These are phyloP conservation scores for Kwoniella bestiolae DNA, from an alignment of 768 basidiomycete species.

Conservation along the genomic window DNA sequence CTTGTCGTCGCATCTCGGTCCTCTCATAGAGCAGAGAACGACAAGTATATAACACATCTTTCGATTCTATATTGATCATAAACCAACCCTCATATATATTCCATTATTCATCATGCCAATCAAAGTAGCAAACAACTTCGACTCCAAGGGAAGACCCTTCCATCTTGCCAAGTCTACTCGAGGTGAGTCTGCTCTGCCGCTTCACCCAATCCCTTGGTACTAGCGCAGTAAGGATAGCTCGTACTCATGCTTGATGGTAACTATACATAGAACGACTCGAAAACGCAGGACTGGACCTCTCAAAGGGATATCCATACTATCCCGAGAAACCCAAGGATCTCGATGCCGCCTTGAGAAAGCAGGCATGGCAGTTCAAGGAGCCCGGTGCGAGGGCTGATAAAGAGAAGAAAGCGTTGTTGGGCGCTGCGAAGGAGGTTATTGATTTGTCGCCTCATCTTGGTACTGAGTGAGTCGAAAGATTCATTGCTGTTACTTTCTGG, in stretches of 20 bases:
- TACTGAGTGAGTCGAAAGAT: conserved; percentile 18
- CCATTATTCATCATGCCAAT: conserved; percentile 26
- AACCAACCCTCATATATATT: too few relatives aligned
- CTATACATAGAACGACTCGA: conserved; percentile 14
- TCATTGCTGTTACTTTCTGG: too few relatives aligned
- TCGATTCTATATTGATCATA: too few relatives aligned
- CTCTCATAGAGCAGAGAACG: too few relatives aligned
- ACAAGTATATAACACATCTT: too few relatives aligned
- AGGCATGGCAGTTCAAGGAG: conserved; percentile 59
- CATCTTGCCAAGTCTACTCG: conserved; percentile 13
- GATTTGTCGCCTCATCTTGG: conserved; percentile 72
- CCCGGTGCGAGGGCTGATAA: conserved; percentile 70
- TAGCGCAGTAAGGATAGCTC: background rate
- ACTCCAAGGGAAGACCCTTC: conserved; percentile 20
- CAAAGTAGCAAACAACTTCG: conserved; percentile 15
- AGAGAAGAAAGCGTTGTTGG: conserved; percentile 67
- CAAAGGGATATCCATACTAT: conserved; percentile 23
- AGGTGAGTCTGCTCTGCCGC: conserved; percentile 9
- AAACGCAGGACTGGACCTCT: conserved; percentile 19
- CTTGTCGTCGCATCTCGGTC: too few relatives aligned
- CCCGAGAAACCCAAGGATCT: conserved; percentile 22
- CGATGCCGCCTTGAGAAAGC: conserved; percentile 11
- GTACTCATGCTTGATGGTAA: background rate
- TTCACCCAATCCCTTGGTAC: background rate
- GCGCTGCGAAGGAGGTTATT: conserved; percentile 69